Conservation (phyloP, 306 rosid genomes). For the Ormosia semicastrata region DNA sequence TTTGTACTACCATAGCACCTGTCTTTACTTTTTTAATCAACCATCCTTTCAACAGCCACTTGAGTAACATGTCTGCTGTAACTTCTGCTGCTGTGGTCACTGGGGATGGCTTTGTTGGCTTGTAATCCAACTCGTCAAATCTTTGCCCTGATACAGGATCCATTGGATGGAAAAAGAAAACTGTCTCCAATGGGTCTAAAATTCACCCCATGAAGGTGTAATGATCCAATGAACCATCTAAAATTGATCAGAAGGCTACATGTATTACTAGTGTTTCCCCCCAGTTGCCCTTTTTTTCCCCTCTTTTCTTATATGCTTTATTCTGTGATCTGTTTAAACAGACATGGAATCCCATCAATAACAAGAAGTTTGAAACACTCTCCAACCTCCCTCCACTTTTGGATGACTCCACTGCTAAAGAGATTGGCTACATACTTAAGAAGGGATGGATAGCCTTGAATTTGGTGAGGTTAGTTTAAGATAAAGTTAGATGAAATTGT, state of each 20-base stretch:
- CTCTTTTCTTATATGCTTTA: neutral
- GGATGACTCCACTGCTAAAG: conserved; percentile 64
- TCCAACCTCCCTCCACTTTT: conserved; percentile 69
- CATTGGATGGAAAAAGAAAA: conserved; percentile 43
- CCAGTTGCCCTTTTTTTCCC: neutral
- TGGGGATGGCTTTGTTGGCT: conserved; percentile 43
- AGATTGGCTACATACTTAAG: conserved; percentile 67
- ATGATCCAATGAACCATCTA: neutral
- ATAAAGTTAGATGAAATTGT: neutral
- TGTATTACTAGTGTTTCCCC: neutral
- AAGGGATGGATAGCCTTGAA: conserved; percentile 83
- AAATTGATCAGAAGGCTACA: neutral
- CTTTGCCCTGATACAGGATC: conserved; percentile 27
- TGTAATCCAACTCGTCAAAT: conserved; percentile 41
- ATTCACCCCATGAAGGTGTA: conserved; percentile 67
- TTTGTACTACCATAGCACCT: neutral
- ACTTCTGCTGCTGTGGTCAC: conserved; percentile 24
- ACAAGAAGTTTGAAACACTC: conserved; percentile 71
- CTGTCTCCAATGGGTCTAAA: conserved; percentile 58
- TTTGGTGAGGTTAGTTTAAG: conserved; percentile 58
- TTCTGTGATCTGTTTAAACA: conserved; percentile 31
- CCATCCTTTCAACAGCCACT: neutral
- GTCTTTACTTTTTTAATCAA: neutral
- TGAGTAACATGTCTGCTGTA: conserved; percentile 51
- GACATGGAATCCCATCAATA: conserved; percentile 79